Evolutionary conservation across 768 basidiomycete genomes (phyloP).

Genomic region (Suillus fuscotomentosus): DNA sequence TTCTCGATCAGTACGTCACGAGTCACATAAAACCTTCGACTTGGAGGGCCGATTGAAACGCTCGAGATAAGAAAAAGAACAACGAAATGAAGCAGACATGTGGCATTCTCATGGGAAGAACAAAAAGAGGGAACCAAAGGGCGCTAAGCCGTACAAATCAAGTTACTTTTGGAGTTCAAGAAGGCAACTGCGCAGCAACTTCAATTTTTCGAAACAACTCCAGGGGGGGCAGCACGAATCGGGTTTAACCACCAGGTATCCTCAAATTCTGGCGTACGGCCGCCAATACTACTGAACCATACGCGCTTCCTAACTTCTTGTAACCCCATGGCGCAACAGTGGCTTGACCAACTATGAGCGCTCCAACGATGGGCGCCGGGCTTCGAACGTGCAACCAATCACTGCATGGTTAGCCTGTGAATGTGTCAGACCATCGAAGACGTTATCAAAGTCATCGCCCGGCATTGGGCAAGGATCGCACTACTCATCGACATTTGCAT

Average conservation of each 20-base stretch:
- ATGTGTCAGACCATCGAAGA: not conserved
- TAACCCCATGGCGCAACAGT: not conserved
- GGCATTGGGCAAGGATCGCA: no score
- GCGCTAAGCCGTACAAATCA: not conserved
- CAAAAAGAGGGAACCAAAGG: not conserved
- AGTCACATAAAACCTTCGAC: not conserved
- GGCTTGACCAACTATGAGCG: no score
- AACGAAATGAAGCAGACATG: not conserved
- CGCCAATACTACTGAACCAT: slow-evolving; percentile 6
- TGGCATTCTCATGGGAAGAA: not conserved
- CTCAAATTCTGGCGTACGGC: slow-evolving; percentile 21
- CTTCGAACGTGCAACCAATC: not conserved
- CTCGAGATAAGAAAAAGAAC: not conserved
- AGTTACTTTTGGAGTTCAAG: not conserved
- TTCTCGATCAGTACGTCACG: not conserved
- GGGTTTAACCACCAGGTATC: slow-evolving; percentile 12
- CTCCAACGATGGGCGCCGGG: no score
- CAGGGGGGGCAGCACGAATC: not conserved
- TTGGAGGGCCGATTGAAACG: not conserved
- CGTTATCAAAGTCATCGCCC: not conserved
- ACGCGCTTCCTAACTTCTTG: not conserved
- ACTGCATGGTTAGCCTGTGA: not conserved
- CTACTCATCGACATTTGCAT: no score
- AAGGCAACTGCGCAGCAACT: not conserved
- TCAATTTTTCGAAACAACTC: not conserved